Evolutionary conservation across 2,329 filamentous ascomycete genomes (phyloP).

Genomic region (Colletotrichum liriopes): DNA sequence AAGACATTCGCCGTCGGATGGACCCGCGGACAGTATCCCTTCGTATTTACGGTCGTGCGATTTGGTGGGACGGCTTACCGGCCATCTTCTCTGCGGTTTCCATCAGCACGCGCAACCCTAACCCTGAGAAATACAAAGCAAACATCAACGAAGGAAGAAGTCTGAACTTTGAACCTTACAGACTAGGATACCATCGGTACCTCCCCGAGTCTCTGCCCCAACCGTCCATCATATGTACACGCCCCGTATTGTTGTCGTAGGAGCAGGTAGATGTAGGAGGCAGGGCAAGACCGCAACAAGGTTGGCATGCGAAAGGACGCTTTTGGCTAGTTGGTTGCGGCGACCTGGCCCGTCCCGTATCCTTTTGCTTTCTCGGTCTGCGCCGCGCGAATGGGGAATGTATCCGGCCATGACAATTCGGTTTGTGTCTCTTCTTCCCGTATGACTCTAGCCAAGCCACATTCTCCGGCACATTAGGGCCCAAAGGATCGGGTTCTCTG

Average conservation of each 20-base stretch:
- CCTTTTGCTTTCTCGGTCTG: neutral
- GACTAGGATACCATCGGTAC: neutral
- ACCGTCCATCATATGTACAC: neutral
- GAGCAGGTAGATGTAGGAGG: neutral
- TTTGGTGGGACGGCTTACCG: neutral
- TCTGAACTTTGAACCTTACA: no score
- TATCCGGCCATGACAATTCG: neutral
- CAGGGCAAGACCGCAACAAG: neutral
- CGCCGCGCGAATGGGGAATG: neutral
- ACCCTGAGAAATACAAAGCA: slow-evolving; percentile 14
- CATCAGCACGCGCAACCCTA: slow-evolving; percentile 18
- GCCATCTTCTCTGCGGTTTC: neutral
- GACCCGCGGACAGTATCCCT: neutral
- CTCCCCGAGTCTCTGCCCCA: neutral
- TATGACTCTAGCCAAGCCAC: neutral
- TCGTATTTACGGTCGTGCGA: neutral
- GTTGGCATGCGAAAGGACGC: neutral
- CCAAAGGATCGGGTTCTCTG: slow-evolving; percentile 18
- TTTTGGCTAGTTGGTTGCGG: slow-evolving; percentile 5
- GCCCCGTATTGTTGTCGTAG: neutral
- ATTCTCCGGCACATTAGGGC: slow-evolving; percentile 13
- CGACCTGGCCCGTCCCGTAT: slow-evolving; percentile 17
- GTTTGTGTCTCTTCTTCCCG: neutral
- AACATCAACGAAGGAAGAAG: neutral
- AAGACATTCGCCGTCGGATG: neutral